phyloP scores from a whole-genome alignment of 2,329 filamentous ascomycete genomes.

The Tolypocladium album region DNA sequence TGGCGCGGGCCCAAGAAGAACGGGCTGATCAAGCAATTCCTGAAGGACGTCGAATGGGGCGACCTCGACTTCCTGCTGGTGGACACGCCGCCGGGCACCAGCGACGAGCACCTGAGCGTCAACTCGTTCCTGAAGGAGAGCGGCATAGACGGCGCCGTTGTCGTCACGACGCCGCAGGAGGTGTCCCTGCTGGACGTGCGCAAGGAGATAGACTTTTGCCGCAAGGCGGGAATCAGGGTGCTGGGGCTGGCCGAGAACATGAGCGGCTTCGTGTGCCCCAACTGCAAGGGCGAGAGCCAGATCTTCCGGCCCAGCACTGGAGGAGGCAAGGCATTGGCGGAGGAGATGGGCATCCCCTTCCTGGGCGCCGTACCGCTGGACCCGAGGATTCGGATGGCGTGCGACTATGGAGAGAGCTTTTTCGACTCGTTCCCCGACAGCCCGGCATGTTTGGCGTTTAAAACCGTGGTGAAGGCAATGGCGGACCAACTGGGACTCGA shows the following conservation, averaged over 20 bases:
- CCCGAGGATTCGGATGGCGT: conserved; percentile 89
- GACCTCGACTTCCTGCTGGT: conserved; percentile 87
- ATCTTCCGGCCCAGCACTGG: conserved; percentile 91
- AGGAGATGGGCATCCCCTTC: conserved; percentile 82
- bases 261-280: conserved; percentile 92
- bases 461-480: conserved; percentile 66
- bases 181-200: conserved; percentile 84
- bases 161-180: conserved; percentile 93
- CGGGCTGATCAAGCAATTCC: conserved; percentile 91
- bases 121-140: conserved; percentile 86
- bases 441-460: conserved; percentile 75
- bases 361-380: conserved; percentile 85
- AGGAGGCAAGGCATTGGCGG: conserved; percentile 67
- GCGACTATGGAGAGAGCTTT: conserved; percentile 95
- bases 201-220: conserved; percentile 96
- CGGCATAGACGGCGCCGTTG: conserved; percentile 84
- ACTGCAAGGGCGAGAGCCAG: conserved; percentile 69
- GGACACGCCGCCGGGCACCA: conserved; percentile 91
- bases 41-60: conserved; percentile 98
- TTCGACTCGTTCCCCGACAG: conserved; percentile 90
- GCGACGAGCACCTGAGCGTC: conserved; percentile 89
- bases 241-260: conserved; percentile 95
- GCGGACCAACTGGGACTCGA: conserved; percentile 55
- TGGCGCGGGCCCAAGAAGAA: conserved; percentile 99
- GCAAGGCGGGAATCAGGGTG: conserved; percentile 82